phyloP scores from a whole-genome alignment of 345 rosid genomes.

The Hirschfeldia incana region DNA sequence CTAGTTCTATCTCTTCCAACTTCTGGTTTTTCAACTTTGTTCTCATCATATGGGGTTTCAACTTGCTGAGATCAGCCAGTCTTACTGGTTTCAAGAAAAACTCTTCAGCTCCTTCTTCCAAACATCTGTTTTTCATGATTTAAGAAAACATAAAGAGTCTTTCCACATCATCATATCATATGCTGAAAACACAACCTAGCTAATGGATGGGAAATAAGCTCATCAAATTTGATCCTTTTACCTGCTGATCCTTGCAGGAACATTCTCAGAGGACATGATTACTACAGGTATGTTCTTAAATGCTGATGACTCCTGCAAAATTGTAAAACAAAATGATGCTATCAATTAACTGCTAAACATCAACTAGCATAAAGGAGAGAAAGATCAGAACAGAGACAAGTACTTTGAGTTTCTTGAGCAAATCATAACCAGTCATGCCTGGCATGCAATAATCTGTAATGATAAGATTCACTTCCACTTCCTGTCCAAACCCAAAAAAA shows the following conservation, averaged over 20 bases:
- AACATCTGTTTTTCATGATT: constrained; percentile 48
- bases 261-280: constrained; percentile 87
- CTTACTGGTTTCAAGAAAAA: constrained; percentile 86
- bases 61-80: constrained; percentile 77
- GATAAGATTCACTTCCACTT: constrained; percentile 67
- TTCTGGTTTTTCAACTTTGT: constrained; percentile 37
- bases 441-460: constrained; percentile 92
- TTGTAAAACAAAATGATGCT: background rate
- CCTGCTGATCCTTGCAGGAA: constrained; percentile 60
- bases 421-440: constrained; percentile 86
- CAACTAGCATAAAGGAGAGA: background rate
- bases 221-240: constrained; percentile 4
- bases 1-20: constrained; percentile 26
- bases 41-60: constrained; percentile 52
- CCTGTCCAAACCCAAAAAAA: constrained; percentile 35
- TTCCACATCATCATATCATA: no score
- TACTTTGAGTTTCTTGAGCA: constrained; percentile 78
- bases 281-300: constrained; percentile 81
- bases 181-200: background rate
- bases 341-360: constrained; percentile 13
- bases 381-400: background rate
- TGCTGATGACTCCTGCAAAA: constrained; percentile 53
- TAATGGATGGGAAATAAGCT: background rate
- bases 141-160: background rate
- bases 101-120: constrained; percentile 92